Percentiles rank a stretch among this genome's conserved stretches.
phyloP scores from a whole-genome alignment of 2,329 filamentous ascomycete genomes.

The Hortaea werneckii region DNA sequence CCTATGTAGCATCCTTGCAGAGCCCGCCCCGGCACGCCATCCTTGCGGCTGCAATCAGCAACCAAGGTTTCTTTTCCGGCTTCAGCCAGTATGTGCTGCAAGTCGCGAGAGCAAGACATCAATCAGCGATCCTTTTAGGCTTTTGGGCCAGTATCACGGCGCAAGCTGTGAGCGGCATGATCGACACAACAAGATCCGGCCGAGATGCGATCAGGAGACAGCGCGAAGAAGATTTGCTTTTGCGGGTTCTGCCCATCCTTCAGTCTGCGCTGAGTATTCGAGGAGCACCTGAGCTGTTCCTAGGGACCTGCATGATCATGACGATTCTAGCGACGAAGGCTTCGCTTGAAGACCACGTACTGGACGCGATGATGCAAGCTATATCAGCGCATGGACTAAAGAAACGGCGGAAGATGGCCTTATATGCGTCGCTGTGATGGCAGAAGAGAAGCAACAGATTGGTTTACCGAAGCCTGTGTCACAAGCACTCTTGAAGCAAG shows the following conservation, averaged over 20 bases:
- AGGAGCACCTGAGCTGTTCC: constrained; percentile 65
- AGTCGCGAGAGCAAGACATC: constrained; percentile 59
- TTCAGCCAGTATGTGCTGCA: constrained; percentile 72
- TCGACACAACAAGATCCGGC: constrained; percentile 69
- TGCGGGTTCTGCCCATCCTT: constrained; percentile 59
- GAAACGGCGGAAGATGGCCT: constrained; percentile 66
- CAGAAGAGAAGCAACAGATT: constrained; percentile 64
- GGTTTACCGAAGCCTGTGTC: constrained; percentile 60
- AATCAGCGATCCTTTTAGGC: constrained; percentile 67
- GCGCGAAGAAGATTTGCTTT: constrained; percentile 66
- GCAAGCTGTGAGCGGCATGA: constrained; percentile 72
- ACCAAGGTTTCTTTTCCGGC: constrained; percentile 61
- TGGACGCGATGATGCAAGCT: constrained; percentile 86
- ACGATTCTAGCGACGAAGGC: constrained; percentile 78
- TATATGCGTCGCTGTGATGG: constrained; percentile 69
- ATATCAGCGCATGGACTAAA: constrained; percentile 66
- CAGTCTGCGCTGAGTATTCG: constrained; percentile 68
- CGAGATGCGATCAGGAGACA: constrained; percentile 65
- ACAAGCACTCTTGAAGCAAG: constrained; percentile 56
- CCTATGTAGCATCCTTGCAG: constrained; percentile 70
- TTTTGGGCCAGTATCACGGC: constrained; percentile 89
- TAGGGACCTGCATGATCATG: constrained; percentile 85
- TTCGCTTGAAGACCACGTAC: constrained; percentile 62
- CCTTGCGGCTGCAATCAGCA: constrained; percentile 73
- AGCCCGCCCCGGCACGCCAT: constrained; percentile 70